Evolutionary conservation across 331 rosid genomes (phyloP).

Genomic region (Acacia concinna): DNA sequence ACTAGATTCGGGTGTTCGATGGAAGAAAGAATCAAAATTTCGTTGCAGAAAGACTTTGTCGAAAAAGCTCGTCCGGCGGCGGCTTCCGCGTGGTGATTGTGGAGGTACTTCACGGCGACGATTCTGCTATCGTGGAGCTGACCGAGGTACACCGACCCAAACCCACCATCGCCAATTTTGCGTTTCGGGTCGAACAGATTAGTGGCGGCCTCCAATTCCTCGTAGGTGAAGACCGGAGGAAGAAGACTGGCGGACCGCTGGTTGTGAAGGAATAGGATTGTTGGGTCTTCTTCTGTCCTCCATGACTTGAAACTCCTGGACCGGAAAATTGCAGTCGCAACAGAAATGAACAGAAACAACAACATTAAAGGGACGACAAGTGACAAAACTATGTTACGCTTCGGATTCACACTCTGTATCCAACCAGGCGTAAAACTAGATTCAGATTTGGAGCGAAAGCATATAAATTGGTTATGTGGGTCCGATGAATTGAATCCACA

Average conservation of each 20-base stretch:
- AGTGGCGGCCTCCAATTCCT: constrained; percentile 68
- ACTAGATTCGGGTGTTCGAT: constrained; percentile 86
- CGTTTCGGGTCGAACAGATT: constrained; percentile 73
- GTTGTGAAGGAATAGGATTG: constrained; percentile 67
- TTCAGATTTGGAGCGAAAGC: constrained; percentile 41
- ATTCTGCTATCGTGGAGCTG: constrained; percentile 65
- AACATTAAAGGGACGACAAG: constrained; percentile 43
- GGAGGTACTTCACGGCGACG: constrained; percentile 87
- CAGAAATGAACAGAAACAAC: constrained; percentile 37
- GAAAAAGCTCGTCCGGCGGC: constrained; percentile 55
- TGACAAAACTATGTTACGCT: constrained; percentile 38
- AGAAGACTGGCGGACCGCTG: constrained; percentile 69
- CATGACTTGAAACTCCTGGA: constrained; percentile 38
- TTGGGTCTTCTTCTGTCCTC: constrained; percentile 63
- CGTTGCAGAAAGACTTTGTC: constrained; percentile 87
- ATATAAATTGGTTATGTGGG: constrained; percentile 53
- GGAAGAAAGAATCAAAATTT: constrained; percentile 82
- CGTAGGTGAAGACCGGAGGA: constrained; percentile 86
- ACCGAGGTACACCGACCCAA: constrained; percentile 84
- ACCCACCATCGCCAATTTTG: constrained; percentile 96
- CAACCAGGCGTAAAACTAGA: constrained; percentile 50
- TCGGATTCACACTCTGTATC: constrained; percentile 41
- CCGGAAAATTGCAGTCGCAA: constrained; percentile 39
- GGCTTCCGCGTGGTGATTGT: constrained; percentile 48
- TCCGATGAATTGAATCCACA: constrained; percentile 81